Evolutionary conservation across 768 basidiomycete genomes (phyloP).

Genomic region (Russula compacta): DNA sequence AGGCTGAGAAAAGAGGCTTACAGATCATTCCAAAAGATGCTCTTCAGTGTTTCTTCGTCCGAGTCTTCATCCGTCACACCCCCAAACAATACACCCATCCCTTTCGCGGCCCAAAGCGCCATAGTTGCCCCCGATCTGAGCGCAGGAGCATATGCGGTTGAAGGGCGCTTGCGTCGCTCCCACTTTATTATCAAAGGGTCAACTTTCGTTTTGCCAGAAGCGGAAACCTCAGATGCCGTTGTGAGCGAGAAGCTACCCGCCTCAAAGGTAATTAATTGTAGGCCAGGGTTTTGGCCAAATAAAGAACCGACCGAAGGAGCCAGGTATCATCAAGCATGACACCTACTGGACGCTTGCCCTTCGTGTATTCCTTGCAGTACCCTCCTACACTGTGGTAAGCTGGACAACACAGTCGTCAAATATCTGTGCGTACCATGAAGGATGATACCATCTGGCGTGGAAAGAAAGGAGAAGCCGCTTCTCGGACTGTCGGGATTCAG

Average conservation of each 20-base stretch:
- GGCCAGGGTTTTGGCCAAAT: not conserved
- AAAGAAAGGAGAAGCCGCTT: constrained; percentile 79
- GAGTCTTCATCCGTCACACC: constrained; percentile 84
- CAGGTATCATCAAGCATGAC: constrained; percentile 89
- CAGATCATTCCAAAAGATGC: constrained; percentile 84
- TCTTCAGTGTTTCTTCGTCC: constrained; percentile 75
- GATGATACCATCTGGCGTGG: constrained; percentile 68
- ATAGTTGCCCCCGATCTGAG: constrained; percentile 80
- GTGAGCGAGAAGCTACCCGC: not conserved
- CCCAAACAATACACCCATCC: constrained; percentile 74
- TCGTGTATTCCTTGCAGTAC: constrained; percentile 83
- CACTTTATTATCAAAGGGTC: constrained; percentile 59
- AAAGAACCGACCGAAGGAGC: constrained; percentile 57
- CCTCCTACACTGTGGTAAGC: constrained; percentile 46
- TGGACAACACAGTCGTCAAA: not conserved
- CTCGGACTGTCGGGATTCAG: constrained; percentile 41
- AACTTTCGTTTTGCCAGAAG: constrained; percentile 31
- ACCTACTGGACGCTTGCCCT: constrained; percentile 77
- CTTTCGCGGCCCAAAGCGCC: constrained; percentile 63
- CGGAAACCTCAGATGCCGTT: constrained; percentile 19
- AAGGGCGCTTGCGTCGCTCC: constrained; percentile 71
- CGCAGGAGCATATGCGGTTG: constrained; percentile 61
- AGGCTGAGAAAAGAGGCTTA: constrained; percentile 28
- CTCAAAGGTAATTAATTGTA: not conserved
- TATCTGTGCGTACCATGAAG: constrained; percentile 48